Conservation (phyloP, 352 stramenopile genomes). For the Heterotrichella gracilis region DNA sequence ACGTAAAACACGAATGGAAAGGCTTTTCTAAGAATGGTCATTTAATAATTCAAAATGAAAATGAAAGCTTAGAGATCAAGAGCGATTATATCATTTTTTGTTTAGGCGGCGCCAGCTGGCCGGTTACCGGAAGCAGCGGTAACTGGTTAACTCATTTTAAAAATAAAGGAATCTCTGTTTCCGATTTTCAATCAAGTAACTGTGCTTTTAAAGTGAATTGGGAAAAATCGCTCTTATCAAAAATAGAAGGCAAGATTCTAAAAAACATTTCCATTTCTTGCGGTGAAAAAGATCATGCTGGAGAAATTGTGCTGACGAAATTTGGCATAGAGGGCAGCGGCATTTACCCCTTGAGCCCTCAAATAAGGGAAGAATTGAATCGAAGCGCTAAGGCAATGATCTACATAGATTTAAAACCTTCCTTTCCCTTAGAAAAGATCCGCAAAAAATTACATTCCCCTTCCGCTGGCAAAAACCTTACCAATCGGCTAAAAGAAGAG, state of each 20-base stretch:
- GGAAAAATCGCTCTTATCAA: background rate
- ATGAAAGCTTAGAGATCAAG: background rate
- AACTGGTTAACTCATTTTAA: background rate
- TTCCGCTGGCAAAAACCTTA: background rate
- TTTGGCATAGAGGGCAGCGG: background rate
- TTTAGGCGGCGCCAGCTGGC: background rate
- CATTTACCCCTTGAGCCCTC: background rate
- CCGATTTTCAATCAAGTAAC: background rate
- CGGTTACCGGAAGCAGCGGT: background rate
- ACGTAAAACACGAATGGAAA: background rate
- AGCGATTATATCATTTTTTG: background rate
- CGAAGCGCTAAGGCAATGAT: background rate
- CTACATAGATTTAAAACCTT: background rate
- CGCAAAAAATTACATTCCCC: background rate
- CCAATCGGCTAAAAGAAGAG: too few relatives aligned
- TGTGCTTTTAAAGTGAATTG: background rate
- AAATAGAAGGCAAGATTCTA: background rate
- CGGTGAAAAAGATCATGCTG: background rate
- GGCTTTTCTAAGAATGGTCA: background rate
- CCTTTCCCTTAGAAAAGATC: background rate
- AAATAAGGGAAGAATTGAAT: background rate
- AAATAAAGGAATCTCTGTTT: background rate
- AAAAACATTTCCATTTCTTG: background rate
- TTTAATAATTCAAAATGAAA: background rate
- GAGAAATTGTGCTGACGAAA: background rate